These are phyloP conservation scores for Colletotrichum chlorophyti DNA, from an alignment of 2,329 filamentous ascomycete genomes.

Conservation along the genomic window DNA sequence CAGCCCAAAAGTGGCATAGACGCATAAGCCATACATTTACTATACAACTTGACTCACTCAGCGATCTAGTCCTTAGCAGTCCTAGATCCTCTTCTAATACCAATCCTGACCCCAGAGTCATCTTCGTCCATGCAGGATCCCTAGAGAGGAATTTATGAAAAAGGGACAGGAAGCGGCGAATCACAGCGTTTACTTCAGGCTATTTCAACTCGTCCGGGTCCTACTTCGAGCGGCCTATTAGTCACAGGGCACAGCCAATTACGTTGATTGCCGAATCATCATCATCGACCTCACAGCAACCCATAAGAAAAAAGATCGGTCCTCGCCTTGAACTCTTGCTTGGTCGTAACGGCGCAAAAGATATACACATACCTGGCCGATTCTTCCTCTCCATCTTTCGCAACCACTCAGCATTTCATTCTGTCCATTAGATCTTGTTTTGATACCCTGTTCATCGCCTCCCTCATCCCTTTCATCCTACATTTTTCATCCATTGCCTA, in stretches of 20 bases:
- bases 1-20: conserved; percentile 14
- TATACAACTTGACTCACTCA: conserved; percentile 22
- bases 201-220: not conserved
- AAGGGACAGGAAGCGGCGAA: conserved; percentile 10
- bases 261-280: conserved; percentile 14
- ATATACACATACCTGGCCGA: not conserved
- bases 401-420: conserved; percentile 1
- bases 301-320: too few species aligned
- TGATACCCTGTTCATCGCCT: conserved; percentile 25
- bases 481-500: not conserved
- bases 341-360: too few species aligned
- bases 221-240: conserved; percentile 9
- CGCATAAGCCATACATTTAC: too few species aligned
- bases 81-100: too few species aligned
- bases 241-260: conserved; percentile 14
- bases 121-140: not conserved
- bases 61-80: not conserved
- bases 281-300: not conserved
- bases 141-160: not conserved
- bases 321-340: too few species aligned
- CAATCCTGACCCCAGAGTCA: conserved; percentile 7
- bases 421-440: conserved; percentile 25
- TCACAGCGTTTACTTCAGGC: not conserved
- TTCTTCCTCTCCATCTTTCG: too few species aligned
- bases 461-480: conserved; percentile 4